Evolutionary conservation across 2,329 filamentous ascomycete species (phyloP).

Genomic region (Colletotrichum sojae): DNA sequence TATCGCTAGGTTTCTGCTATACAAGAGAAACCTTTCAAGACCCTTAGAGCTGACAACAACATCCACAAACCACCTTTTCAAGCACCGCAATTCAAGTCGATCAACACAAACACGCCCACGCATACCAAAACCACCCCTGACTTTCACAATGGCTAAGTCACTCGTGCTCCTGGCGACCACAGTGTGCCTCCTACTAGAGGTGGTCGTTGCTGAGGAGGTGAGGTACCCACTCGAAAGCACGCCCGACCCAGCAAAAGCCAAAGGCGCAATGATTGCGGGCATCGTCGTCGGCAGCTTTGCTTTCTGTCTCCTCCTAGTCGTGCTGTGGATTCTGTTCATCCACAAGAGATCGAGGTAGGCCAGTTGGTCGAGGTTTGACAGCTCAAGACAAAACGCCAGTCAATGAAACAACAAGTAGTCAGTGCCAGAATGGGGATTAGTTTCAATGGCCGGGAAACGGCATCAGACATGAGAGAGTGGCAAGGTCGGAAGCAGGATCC

Average conservation of each 20-base stretch:
- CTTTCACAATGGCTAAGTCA: neutral
- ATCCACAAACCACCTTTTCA: no score
- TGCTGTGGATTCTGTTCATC: neutral
- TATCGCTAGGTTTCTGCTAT: no score
- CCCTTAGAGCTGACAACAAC: no score
- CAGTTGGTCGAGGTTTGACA: neutral
- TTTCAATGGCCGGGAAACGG: no score
- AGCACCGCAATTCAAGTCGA: no score
- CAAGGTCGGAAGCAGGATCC: no score
- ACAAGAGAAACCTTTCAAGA: no score
- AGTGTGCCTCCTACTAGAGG: neutral
- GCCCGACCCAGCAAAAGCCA: neutral
- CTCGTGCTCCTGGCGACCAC: neutral
- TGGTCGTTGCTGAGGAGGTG: neutral
- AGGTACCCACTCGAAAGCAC: neutral
- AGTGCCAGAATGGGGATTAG: no score
- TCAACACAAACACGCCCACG: neutral
- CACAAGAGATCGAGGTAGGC: slow-evolving; percentile 8
- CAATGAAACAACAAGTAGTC: no score
- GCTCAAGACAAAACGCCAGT: no score
- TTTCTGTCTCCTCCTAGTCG: neutral
- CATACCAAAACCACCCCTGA: neutral
- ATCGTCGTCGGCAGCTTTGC: slow-evolving; percentile 11
- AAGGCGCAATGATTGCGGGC: slow-evolving; percentile 5
- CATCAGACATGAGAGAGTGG: no score